Evolutionary conservation across 345 rosid species (phyloP).

Genomic region (Gossypium stocksii): DNA sequence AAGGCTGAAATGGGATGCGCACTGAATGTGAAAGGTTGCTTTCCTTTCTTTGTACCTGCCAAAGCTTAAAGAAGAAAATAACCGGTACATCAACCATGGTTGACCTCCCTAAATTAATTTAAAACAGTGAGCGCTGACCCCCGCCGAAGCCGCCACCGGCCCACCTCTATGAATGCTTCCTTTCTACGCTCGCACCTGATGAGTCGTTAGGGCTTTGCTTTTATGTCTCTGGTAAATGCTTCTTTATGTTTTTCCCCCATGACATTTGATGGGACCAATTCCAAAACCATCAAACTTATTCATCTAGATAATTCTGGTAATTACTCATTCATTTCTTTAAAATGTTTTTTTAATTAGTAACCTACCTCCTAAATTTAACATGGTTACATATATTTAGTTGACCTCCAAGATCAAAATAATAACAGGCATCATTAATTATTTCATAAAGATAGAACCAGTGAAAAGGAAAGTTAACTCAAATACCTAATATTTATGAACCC

Average conservation of each 20-base stretch:
- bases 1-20: not conserved
- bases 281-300: too few species aligned
- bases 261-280: too few species aligned
- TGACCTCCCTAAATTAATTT: not conserved
- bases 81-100: not conserved
- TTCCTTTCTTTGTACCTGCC: not conserved
- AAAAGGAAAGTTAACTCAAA: too few species aligned
- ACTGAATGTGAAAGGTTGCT: not conserved
- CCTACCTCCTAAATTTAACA: too few species aligned
- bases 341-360: not conserved
- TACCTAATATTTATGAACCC: too few species aligned
- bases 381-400: too few species aligned
- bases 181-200: not conserved
- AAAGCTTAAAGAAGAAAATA: not conserved
- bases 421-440: too few species aligned
- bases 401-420: too few species aligned
- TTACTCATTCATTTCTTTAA: not conserved
- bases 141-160: slow-evolving; percentile 1
- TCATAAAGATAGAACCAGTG: too few species aligned
- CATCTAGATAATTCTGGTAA: not conserved
- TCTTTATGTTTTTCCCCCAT: too few species aligned
- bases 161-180: not conserved
- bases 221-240: not conserved
- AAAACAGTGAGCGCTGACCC: not conserved
- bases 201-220: not conserved